Evolutionary conservation across 768 basidiomycete species (phyloP).

Genomic region (Russula dissimulans): DNA sequence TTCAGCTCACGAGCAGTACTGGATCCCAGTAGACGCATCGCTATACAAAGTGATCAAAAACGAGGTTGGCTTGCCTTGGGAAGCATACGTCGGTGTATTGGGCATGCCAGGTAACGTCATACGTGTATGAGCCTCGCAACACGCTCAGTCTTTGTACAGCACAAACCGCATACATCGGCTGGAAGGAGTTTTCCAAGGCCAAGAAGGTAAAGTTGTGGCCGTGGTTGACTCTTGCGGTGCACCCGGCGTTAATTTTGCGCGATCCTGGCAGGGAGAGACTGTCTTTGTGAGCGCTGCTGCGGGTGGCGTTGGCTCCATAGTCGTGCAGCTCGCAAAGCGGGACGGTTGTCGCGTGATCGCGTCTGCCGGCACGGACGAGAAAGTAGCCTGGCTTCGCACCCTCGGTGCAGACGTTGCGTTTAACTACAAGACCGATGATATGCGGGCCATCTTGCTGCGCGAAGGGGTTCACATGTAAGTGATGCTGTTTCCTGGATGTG

Average conservation of each 20-base stretch:
- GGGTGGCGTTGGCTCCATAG: constrained; percentile 20
- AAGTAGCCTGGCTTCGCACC: constrained; percentile 49
- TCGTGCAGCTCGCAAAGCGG: constrained; percentile 33
- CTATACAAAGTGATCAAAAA: constrained; percentile 30
- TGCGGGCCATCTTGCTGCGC: constrained; percentile 40
- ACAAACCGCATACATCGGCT: constrained; percentile 28
- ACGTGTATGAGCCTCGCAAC: neutral
- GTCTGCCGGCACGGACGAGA: constrained; percentile 65
- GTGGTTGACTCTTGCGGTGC: neutral
- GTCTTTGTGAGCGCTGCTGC: constrained; percentile 38
- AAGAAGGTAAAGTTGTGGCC: constrained; percentile 21
- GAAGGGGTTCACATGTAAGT: constrained; percentile 48
- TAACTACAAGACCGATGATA: constrained; percentile 60
- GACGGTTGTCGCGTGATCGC: constrained; percentile 54
- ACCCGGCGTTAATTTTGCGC: neutral
- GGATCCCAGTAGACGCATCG: constrained; percentile 22
- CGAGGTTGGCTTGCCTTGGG: constrained; percentile 39
- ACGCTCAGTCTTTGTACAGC: constrained; percentile 15
- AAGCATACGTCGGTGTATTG: constrained; percentile 38
- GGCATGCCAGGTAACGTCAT: constrained; percentile 29
- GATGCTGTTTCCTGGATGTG: neutral
- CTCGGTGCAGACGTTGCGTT: constrained; percentile 64
- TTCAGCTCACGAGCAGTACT: constrained; percentile 36
- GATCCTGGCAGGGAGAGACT: constrained; percentile 33
- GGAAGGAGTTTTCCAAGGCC: too few relatives aligned